Evolutionary conservation across 805 yeast species (phyloP).

Genomic region (Zygosaccharomyces kombuchaensis): DNA sequence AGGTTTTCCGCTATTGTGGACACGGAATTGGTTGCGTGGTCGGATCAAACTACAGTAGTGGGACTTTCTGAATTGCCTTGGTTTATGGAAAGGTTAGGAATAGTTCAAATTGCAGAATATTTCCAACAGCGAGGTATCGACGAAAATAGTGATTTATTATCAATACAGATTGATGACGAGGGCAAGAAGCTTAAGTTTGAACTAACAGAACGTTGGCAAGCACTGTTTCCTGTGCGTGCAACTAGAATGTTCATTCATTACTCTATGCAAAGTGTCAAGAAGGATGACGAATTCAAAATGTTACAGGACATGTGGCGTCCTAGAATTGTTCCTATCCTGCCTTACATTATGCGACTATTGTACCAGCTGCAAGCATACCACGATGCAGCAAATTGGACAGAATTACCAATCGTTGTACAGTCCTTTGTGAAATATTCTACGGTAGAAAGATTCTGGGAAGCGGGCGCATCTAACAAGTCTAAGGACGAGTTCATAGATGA

Average conservation of each 20-base stretch:
- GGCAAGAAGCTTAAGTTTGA: constrained; percentile 74
- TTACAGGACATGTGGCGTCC: constrained; percentile 86
- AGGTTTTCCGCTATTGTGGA: constrained; percentile 85
- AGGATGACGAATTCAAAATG: constrained; percentile 63
- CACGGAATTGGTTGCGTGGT: constrained; percentile 90
- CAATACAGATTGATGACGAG: constrained; percentile 83
- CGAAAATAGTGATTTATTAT: constrained; percentile 67
- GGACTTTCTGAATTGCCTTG: constrained; percentile 88
- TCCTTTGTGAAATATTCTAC: constrained; percentile 86
- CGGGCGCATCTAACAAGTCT: constrained; percentile 91
- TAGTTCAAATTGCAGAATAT: constrained; percentile 87
- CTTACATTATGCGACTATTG: constrained; percentile 80
- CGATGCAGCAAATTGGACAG: constrained; percentile 87
- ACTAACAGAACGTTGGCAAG: constrained; percentile 87
- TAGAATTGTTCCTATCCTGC: constrained; percentile 83
- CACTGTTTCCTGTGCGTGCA: constrained; percentile 91
- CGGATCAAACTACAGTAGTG: constrained; percentile 82
- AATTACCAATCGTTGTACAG: constrained; percentile 83
- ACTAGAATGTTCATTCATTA: constrained; percentile 93
- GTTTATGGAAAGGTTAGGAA: constrained; percentile 97
- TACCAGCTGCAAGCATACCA: constrained; percentile 93
- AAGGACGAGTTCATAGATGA: constrained; percentile 93
- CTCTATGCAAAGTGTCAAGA: constrained; percentile 85
- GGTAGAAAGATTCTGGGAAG: constrained; percentile 96
- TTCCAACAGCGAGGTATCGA: constrained; percentile 79